Evolutionary conservation across 2,329 filamentous ascomycete species (phyloP).

Genomic region (Colletotrichum musae): DNA sequence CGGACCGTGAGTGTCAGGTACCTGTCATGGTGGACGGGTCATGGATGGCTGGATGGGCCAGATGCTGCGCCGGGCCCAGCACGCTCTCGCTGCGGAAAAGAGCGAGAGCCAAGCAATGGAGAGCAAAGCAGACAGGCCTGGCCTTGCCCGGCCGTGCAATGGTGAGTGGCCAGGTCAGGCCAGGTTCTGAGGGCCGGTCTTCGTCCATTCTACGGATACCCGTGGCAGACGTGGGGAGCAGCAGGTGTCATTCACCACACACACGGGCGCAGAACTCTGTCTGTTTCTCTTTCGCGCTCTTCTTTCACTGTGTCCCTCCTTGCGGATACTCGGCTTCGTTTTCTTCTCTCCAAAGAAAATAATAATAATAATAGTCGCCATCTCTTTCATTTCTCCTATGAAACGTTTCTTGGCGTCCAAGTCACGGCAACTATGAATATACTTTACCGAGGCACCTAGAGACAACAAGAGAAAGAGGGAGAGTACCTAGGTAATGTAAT

Average conservation of each 20-base stretch:
- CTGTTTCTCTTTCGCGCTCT: background rate
- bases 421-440: no score
- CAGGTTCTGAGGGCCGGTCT: no score
- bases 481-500: no score
- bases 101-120: constrained; percentile 26
- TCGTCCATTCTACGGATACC: no score
- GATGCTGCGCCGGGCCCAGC: constrained; percentile 13
- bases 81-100: background rate
- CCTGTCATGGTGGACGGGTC: constrained; percentile 29
- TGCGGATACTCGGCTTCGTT: background rate
- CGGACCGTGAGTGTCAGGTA: constrained; percentile 30
- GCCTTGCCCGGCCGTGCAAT: background rate
- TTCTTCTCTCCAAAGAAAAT: background rate
- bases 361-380: no score
- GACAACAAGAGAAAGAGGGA: no score
- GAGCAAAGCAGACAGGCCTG: constrained; percentile 4
- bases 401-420: no score
- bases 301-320: background rate
- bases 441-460: no score
- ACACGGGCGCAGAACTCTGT: background rate
- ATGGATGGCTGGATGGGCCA: constrained; percentile 35
- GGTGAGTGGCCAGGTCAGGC: background rate
- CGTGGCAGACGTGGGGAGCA: background rate
- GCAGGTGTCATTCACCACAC: background rate
- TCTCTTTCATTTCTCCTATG: no score